phyloP scores from a whole-genome alignment of 768 basidiomycete species.

The Exsudoporus frostii region DNA sequence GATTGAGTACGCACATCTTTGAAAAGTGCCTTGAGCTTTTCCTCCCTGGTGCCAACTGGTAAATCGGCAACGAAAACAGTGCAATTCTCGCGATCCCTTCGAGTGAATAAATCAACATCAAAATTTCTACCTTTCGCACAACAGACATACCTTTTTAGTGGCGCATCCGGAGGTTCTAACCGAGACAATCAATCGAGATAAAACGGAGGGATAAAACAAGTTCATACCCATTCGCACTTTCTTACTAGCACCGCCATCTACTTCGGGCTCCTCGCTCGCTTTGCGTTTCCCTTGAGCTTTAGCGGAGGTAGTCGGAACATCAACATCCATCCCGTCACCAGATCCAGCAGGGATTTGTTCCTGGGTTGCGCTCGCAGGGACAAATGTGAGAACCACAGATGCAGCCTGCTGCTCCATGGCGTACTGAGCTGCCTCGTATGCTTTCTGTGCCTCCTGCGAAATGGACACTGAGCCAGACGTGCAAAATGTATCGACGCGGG shows the following conservation, averaged over 20 bases:
- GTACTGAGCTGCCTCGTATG: constrained; percentile 49
- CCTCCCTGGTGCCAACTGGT: constrained; percentile 52
- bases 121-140: background rate
- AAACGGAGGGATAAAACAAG: background rate
- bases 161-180: constrained; percentile 43
- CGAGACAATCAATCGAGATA: background rate
- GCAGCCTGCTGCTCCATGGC: constrained; percentile 40
- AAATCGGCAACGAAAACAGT: constrained; percentile 86
- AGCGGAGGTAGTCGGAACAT: constrained; percentile 29
- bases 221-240: constrained; percentile 60
- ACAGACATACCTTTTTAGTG: constrained; percentile 55
- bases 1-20: constrained; percentile 62
- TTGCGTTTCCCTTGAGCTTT: constrained; percentile 57
- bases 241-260: constrained; percentile 51
- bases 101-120: background rate
- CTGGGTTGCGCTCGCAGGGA: constrained; percentile 5
- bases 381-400: constrained; percentile 29
- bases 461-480: background rate
- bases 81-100: constrained; percentile 91
- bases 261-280: constrained; percentile 47
- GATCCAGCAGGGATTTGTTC: background rate
- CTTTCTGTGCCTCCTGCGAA: constrained; percentile 61
- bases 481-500: background rate
- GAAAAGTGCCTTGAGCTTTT: constrained; percentile 71
- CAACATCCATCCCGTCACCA: constrained; percentile 41